phyloP scores from a whole-genome alignment of 768 basidiomycete species.

The Boletales sp. region DNA sequence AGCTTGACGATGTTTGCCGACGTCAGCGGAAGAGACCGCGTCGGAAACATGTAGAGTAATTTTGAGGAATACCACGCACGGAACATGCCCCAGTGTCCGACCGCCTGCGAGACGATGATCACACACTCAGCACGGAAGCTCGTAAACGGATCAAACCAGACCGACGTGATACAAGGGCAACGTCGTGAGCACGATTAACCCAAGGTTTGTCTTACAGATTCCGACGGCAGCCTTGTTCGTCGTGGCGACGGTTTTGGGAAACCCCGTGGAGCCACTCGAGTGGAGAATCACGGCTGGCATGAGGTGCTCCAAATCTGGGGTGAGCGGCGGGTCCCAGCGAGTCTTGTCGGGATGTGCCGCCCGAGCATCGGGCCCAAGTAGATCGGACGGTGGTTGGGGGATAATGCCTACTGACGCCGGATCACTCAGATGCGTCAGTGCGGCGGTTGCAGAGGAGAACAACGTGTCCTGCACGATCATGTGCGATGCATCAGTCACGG shows the following conservation, averaged over 20 bases:
- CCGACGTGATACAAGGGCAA: conserved; percentile 34
- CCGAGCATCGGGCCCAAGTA: conserved; percentile 17
- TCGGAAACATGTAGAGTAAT: conserved; percentile 42
- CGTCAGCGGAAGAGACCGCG: conserved; percentile 42
- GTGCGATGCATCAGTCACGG: conserved; percentile 18
- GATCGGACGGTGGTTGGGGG: conserved; percentile 17
- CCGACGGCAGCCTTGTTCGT: conserved; percentile 35
- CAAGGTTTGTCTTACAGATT: conserved; percentile 33
- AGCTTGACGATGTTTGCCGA: conserved; percentile 40
- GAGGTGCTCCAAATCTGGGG: conserved; percentile 18
- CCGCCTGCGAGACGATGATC: conserved; percentile 9
- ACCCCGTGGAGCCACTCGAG: conserved; percentile 41
- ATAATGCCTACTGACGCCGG: conserved; percentile 20
- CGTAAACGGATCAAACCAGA: neutral
- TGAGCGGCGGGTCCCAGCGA: conserved; percentile 17
- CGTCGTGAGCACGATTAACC: conserved; percentile 18
- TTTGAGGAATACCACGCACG: conserved; percentile 42
- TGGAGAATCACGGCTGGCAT: conserved; percentile 22
- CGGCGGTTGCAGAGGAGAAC: conserved; percentile 11
- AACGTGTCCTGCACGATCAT: conserved; percentile 19
- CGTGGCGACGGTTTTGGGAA: conserved; percentile 41
- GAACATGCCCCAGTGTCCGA: conserved; percentile 28
- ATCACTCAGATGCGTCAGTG: conserved; percentile 17
- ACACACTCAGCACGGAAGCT: too few species aligned
- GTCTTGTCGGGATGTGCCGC: conserved; percentile 18